Evolutionary conservation across 1,139 yeast species (phyloP).

Genomic region (Debaryomycetaceae sp.): DNA sequence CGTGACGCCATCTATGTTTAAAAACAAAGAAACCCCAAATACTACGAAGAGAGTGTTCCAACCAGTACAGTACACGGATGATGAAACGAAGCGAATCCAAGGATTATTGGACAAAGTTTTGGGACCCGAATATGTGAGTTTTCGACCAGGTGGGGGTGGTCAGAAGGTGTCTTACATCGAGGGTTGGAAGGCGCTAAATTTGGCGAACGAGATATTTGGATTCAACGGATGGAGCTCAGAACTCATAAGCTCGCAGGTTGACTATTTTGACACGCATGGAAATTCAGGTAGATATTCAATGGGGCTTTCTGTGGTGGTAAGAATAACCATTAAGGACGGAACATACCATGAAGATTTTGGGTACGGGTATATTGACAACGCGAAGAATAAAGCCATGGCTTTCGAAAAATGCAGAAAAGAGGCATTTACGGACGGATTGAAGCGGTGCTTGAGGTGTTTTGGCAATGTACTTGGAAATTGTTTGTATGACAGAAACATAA

Average conservation of each 20-base stretch:
- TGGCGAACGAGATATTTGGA: slow-evolving; percentile 80
- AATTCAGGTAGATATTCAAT: slow-evolving; percentile 52
- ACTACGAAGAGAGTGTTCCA: slow-evolving; percentile 14
- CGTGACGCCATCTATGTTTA: slow-evolving; percentile 1
- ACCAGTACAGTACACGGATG: slow-evolving; percentile 33
- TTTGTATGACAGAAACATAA: slow-evolving; percentile 65
- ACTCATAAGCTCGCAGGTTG: slow-evolving; percentile 62
- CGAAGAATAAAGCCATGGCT: slow-evolving; percentile 66
- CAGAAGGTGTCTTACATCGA: slow-evolving; percentile 67
- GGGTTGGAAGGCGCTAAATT: slow-evolving; percentile 77
- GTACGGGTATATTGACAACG: slow-evolving; percentile 74
- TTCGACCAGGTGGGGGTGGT: slow-evolving; percentile 77
- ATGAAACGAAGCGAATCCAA: slow-evolving; percentile 41
- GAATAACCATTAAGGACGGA: slow-evolving; percentile 72
- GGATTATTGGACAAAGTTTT: slow-evolving; percentile 54
- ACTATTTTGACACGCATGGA: slow-evolving; percentile 62
- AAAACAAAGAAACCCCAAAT: slow-evolving; percentile 3
- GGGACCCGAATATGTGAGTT: slow-evolving; percentile 89
- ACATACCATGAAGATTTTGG: slow-evolving; percentile 80
- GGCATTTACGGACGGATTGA: slow-evolving; percentile 77
- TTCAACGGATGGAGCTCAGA: slow-evolving; percentile 81
- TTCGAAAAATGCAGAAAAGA: slow-evolving; percentile 81
- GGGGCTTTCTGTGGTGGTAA: slow-evolving; percentile 68
- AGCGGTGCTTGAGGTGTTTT: slow-evolving; percentile 71
- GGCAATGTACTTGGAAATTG: slow-evolving; percentile 82